Percentiles rank a stretch among this genome's conserved stretches.
These are phyloP conservation scores for Dactylonectria macrodidyma DNA, from an alignment of 2,329 filamentous ascomycete species.

Conservation along the genomic window DNA sequence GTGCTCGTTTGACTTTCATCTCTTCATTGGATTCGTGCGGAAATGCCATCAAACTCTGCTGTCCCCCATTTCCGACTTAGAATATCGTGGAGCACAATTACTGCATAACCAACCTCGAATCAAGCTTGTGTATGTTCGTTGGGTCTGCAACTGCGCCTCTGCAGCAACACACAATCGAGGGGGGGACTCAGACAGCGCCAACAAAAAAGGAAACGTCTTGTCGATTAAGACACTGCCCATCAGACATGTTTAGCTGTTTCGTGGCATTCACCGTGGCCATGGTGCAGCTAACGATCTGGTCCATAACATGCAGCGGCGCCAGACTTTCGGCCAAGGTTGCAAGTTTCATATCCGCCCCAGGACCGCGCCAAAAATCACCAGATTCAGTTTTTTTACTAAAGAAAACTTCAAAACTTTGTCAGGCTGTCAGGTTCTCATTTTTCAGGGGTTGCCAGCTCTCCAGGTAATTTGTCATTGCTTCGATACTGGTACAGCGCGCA, in stretches of 20 bases:
- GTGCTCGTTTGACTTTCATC: conserved; percentile 18
- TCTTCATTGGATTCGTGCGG: conserved; percentile 7
- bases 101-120: conserved; percentile 2
- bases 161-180: conserved; percentile 4
- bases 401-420: conserved; percentile 3
- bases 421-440: neutral
- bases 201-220: neutral
- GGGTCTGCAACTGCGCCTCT: conserved; percentile 14
- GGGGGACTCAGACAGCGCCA: conserved; percentile 3
- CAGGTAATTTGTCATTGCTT: neutral
- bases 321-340: neutral
- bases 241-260: neutral
- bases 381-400: conserved; percentile 27
- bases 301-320: neutral
- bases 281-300: neutral
- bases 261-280: neutral
- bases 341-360: conserved; percentile 1
- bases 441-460: neutral
- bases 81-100: neutral
- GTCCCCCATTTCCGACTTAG: neutral
- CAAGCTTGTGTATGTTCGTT: conserved; percentile 12
- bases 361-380: conserved; percentile 11
- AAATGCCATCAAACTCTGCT: conserved; percentile 18
- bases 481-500: neutral
- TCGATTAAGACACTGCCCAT: conserved; percentile 10